Evolutionary conservation across 2,329 filamentous ascomycete species (phyloP).

Genomic region (Bipolaris oryzae): DNA sequence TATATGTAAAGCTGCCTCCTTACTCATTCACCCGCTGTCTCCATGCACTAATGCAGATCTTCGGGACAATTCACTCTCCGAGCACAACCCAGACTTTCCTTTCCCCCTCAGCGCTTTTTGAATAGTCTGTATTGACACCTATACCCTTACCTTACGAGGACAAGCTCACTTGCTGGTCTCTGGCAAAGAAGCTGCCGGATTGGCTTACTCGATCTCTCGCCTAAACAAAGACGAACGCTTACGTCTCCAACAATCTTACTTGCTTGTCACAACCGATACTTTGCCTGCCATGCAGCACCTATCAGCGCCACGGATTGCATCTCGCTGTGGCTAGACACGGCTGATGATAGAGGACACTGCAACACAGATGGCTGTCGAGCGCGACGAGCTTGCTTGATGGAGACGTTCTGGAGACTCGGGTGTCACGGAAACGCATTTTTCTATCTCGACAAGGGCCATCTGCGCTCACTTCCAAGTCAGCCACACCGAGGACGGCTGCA

Average conservation of each 20-base stretch:
- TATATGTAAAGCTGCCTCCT: not conserved
- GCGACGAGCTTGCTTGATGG: not conserved
- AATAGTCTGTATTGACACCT: not conserved
- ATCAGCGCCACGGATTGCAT: not conserved
- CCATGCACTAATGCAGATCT: slow-evolving; percentile 5
- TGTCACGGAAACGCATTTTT: not conserved
- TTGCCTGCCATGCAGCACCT: not conserved
- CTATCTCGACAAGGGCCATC: not conserved
- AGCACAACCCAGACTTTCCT: not conserved
- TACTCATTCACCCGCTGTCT: slow-evolving; percentile 11
- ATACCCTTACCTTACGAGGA: not conserved
- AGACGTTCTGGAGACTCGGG: not conserved
- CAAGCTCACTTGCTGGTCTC: not conserved
- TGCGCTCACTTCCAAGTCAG: not conserved
- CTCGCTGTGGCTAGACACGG: no score
- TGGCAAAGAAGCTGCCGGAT: not conserved
- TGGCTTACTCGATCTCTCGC: not conserved
- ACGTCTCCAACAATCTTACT: not conserved
- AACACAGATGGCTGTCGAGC: not conserved
- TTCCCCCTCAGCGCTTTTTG: not conserved
- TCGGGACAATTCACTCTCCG: slow-evolving; percentile 1
- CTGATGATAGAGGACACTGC: not conserved
- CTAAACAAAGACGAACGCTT: not conserved
- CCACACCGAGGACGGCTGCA: not conserved
- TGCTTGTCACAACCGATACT: not conserved